phyloP scores from a whole-genome alignment of 2,329 filamentous ascomycete species.

The Paramyrothecium sp. region DNA sequence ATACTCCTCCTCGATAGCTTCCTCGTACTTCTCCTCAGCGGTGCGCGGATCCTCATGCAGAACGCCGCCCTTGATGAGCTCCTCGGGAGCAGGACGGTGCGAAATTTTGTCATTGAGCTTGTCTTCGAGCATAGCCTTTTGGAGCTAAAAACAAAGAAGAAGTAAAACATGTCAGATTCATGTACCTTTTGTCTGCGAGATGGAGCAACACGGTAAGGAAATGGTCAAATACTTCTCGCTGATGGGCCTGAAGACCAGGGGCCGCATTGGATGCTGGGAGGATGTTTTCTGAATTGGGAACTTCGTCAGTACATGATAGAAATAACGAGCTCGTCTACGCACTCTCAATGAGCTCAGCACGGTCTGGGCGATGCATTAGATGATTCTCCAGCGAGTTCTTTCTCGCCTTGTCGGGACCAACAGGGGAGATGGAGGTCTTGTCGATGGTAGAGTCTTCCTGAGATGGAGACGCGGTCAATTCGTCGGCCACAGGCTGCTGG shows the following conservation, averaged over 20 bases:
- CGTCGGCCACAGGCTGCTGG: neutral
- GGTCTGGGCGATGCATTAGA: conserved; percentile 70
- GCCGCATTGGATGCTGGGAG: conserved; percentile 76
- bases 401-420: conserved; percentile 50
- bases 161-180: neutral
- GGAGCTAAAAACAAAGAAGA: conserved; percentile 47
- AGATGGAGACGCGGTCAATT: neutral
- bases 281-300: conserved; percentile 67
- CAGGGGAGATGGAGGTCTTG: conserved; percentile 50
- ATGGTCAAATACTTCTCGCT: conserved; percentile 58
- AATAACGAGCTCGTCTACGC: conserved; percentile 28
- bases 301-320: neutral
- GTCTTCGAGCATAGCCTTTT: conserved; percentile 85
- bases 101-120: conserved; percentile 84
- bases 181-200: neutral
- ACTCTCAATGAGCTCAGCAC: conserved; percentile 79
- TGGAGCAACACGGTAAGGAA: neutral
- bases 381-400: conserved; percentile 73
- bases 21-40: conserved; percentile 55
- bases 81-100: conserved; percentile 72
- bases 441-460: conserved; percentile 36
- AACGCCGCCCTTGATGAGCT: conserved; percentile 77
- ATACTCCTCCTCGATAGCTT: conserved; percentile 64
- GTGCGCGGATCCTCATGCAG: conserved; percentile 65
- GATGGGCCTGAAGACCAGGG: conserved; percentile 74